Evolutionary conservation across 192 early-diverging fungal genomes (phyloP), one percentile per base, ranked within the genome.

Genomic region (Phlyctochytrium planicorne): DNA sequence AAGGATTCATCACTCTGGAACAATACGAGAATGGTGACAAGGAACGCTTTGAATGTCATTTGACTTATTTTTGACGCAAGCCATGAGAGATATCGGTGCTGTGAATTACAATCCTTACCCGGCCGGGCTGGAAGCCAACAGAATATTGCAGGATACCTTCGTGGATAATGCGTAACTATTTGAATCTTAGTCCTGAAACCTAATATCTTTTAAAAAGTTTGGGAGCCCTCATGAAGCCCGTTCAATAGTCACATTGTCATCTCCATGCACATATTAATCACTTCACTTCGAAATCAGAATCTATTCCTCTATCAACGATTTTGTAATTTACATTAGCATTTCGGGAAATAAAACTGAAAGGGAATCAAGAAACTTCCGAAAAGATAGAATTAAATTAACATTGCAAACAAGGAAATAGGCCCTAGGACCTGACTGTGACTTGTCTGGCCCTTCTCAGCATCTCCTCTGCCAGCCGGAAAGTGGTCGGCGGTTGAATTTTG

Each of bases 1-100:
- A 67, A 37, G 81, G 81, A 10, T 73, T 68, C 53, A 83, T 83
- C 25, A 74, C 78, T 1, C 47, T 77, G 37, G 73, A 76, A 31
- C 81, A 80, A 53, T 83, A 83, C 59, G 59, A 69, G 53, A 52
- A 60, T 24, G 65, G 62, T 37, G 36, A 34, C 12, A n/a, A 20
- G 59, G 20, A 33, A 20, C 17, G 25, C 1, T 17, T 31, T 60
- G 27, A 29, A 33, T 31, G n/a, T 60, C 59, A 29, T 29, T 33
- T 33, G 34, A 17, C 59, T 29, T 33, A 33, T 3, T 34, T n/a
- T 53, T 34, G 20, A 27, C n/a, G n/a, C n/a, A 16, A 50, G 62
- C 78, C 14, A 74, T 77, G 74, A n/a, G 14, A 12, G 71, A 73
- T 23, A 31, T 78, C 67, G 77, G 77, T 1, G 77, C 74, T 0